Evolutionary conservation across 2,329 filamentous ascomycete species (phyloP).

Genomic region (Xylaria polymorpha): DNA sequence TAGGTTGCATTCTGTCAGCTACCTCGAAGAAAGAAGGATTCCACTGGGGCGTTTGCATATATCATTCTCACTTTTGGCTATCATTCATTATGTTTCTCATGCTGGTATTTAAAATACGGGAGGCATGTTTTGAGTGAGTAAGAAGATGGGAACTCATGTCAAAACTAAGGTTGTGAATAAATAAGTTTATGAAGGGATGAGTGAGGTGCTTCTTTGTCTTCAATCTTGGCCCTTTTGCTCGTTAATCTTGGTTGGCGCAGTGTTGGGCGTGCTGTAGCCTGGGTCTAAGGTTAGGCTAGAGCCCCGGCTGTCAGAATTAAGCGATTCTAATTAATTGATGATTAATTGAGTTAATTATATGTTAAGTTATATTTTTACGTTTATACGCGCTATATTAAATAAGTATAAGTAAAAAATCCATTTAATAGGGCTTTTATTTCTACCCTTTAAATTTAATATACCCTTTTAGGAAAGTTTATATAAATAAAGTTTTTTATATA

Average conservation of each 20-base stretch:
- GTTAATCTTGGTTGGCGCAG: background rate
- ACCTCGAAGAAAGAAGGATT: background rate
- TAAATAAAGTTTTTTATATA: no score
- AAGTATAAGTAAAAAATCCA: no score
- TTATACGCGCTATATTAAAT: no score
- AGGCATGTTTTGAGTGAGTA: background rate
- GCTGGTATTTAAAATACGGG: background rate
- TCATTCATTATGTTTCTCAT: slow-evolving; percentile 9
- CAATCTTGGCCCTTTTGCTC: background rate
- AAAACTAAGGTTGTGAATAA: background rate
- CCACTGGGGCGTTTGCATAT: background rate
- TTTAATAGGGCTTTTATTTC: no score
- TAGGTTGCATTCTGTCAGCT: slow-evolving; percentile 1
- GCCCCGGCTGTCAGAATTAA: no score
- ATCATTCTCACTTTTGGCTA: slow-evolving; percentile 20
- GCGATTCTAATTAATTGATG: no score
- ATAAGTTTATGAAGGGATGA: background rate
- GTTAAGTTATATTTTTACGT: no score
- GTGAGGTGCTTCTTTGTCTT: background rate
- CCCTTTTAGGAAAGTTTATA: no score
- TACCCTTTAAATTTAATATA: no score
- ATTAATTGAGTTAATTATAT: no score
- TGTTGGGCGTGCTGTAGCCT: no score
- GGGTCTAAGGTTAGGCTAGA: no score
- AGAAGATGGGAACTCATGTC: background rate